These are phyloP conservation scores for Aspergillus hiratsukae DNA, from an alignment of 2,329 filamentous ascomycete species.

Conservation along the genomic window DNA sequence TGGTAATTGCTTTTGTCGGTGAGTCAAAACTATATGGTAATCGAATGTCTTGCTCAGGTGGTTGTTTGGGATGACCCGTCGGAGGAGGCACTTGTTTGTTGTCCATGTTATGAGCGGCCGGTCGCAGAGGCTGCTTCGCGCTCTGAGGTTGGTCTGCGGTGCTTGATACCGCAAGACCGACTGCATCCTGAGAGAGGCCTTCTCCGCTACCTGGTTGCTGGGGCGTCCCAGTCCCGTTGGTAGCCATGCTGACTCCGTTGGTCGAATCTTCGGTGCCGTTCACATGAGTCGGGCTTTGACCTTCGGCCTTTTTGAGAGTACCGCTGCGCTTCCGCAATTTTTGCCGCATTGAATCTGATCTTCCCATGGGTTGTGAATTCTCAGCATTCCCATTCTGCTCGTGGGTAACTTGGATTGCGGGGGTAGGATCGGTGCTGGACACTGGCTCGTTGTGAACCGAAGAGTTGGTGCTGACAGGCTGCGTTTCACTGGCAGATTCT, in stretches of 20 bases:
- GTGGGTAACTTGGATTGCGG: slow-evolving; percentile 72
- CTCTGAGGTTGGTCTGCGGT: slow-evolving; percentile 19
- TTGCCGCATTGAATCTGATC: slow-evolving; percentile 27
- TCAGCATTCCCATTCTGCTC: slow-evolving; percentile 45
- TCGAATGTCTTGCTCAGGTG: slow-evolving; percentile 38
- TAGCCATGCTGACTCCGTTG: background rate
- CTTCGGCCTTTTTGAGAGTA: slow-evolving; percentile 26
- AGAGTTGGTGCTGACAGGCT: slow-evolving; percentile 16
- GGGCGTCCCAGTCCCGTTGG: slow-evolving; percentile 8
- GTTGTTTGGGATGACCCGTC: slow-evolving; percentile 39
- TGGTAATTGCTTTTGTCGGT: slow-evolving; percentile 41
- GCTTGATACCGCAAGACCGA: slow-evolving; percentile 28
- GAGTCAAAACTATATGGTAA: slow-evolving; percentile 39
- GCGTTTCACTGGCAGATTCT: slow-evolving; percentile 32
- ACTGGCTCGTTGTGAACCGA: slow-evolving; percentile 19
- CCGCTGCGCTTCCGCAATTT: slow-evolving; percentile 31
- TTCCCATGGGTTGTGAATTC: slow-evolving; percentile 22
- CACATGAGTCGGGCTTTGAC: slow-evolving; percentile 18
- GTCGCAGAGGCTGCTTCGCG: slow-evolving; percentile 29
- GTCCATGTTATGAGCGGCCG: slow-evolving; percentile 36
- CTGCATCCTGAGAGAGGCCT: slow-evolving; percentile 14
- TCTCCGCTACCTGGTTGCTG: slow-evolving; percentile 11
- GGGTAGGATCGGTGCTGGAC: slow-evolving; percentile 47
- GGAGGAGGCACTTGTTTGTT: slow-evolving; percentile 31
- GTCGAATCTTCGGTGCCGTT: slow-evolving; percentile 17